Evolutionary conservation across 768 basidiomycete genomes (phyloP).

Genomic region (Rhizopogon rudus): DNA sequence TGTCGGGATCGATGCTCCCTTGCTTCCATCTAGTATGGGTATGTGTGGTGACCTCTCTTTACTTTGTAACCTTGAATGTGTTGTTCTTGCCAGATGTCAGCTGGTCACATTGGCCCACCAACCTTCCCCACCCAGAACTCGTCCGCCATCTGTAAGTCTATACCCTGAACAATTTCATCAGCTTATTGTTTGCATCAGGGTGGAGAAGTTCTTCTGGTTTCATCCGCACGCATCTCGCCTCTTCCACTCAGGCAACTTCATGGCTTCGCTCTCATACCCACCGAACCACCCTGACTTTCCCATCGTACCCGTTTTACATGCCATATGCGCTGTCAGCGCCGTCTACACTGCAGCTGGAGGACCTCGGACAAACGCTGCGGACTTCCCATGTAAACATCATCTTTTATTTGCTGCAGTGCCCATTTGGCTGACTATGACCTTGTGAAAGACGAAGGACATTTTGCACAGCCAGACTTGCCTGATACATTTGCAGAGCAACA

Average conservation of each 20-base stretch:
- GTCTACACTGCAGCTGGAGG: conserved; percentile 61
- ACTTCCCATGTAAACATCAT: conserved; percentile 30
- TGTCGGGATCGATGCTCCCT: not conserved
- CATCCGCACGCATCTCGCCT: conserved; percentile 71
- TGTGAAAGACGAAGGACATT: not conserved
- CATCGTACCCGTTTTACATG: conserved; percentile 64
- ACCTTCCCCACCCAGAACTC: conserved; percentile 57
- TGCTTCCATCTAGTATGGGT: not conserved
- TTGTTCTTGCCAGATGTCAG: conserved; percentile 12
- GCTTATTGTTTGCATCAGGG: conserved; percentile 30
- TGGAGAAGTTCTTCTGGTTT: conserved; percentile 76
- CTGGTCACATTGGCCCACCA: conserved; percentile 47
- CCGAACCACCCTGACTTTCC: conserved; percentile 75
- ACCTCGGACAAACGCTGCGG: conserved; percentile 4
- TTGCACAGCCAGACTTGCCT: conserved; percentile 17
- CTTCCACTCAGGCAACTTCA: conserved; percentile 62
- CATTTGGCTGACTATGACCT: not conserved
- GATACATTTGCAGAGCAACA: conserved; percentile 64
- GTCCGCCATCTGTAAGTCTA: conserved; percentile 60
- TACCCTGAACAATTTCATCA: not conserved
- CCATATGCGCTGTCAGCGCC: conserved; percentile 80
- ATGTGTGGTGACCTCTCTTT: not conserved
- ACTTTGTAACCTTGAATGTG: not conserved
- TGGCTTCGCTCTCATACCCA: conserved; percentile 57
- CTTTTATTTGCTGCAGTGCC: not conserved